Percentiles rank a stretch among this genome's conserved stretches.
These are phyloP conservation scores for Mucor saturninus DNA, from an alignment of 371 early-diverging fungal species.

Conservation along the genomic window DNA sequence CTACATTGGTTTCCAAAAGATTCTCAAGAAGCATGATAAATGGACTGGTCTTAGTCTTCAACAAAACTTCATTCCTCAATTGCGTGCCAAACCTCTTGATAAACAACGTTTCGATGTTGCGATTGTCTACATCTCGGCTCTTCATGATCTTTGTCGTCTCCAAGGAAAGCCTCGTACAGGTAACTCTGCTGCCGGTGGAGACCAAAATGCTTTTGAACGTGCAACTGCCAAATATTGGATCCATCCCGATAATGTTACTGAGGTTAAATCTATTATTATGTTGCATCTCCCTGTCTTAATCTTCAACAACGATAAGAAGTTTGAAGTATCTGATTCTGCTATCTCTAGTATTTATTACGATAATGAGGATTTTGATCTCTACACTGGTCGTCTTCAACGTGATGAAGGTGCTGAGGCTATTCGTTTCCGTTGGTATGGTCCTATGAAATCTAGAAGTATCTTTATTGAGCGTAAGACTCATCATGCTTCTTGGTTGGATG, in stretches of 20 bases:
- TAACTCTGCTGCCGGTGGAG: conserved; percentile 45
- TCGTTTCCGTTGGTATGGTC: conserved; percentile 92
- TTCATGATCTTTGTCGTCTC: conserved; percentile 50
- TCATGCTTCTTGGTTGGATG: conserved; percentile 96
- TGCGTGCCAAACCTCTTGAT: conserved; percentile 64
- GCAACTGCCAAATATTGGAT: conserved; percentile 87
- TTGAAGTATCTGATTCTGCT: conserved; percentile 35
- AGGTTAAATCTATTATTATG: conserved; percentile 90
- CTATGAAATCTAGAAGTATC: conserved; percentile 60
- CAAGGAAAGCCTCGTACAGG: conserved; percentile 50
- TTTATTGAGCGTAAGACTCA: conserved; percentile 99
- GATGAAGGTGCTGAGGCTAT: conserved; percentile 90
- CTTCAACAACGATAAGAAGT: conserved; percentile 57
- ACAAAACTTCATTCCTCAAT: conserved; percentile 80
- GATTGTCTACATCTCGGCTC: conserved; percentile 52
- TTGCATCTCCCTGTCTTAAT: conserved; percentile 94
- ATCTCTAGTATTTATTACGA: conserved; percentile 42
- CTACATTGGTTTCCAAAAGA: conserved; percentile 93
- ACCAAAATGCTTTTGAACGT: conserved; percentile 42
- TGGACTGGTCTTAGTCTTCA: conserved; percentile 71
- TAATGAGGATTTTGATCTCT: conserved; percentile 34
- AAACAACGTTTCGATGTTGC: conserved; percentile 62
- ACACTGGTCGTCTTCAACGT: conserved; percentile 85
- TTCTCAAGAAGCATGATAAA: conserved; percentile 95
- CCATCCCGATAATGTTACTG: conserved; percentile 95